Base-by-base conservation (phyloP, 2,329 filamentous ascomycete genomes). In the Penicillium nordicum region DNA sequence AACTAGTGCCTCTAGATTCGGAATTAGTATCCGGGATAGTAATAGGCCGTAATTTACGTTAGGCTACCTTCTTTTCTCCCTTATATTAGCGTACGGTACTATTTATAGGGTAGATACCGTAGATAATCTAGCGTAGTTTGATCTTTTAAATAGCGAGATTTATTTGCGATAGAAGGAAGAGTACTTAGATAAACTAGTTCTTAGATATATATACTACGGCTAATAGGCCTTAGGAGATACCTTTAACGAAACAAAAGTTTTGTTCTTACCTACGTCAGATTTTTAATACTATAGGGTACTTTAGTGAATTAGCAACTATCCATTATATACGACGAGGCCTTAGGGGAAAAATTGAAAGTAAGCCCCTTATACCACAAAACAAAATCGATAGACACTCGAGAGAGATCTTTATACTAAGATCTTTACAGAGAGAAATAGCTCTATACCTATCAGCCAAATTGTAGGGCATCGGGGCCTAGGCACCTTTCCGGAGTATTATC, bases 401-500 rank as follows among this genome's bases (percentile, higher is more conserved):
- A 18, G 18, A 18, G 29, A 23, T 32, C 43, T 16, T 16, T 29
- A 25, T 53, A 44, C 43, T 34, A 40, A 48, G n/a, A 16, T 12
- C 23, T 16, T 30, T 36, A 56, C 18, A 62, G 60, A 30, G 38
- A 57, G 55, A 36, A 30, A 62, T 55, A 32, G 52, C 29, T 62
- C 60, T 50, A 46, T 46, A 51, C 48, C 51, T 38, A 37, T 60
- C 34, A 55, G 47, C 38, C 14, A 36, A n/a, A 10, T n/a, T n/a
- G n/a, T n/a, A n/a, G n/a, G n/a, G n/a, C n/a, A n/a, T n/a, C n/a
- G n/a, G n/a, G n/a, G n/a, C n/a, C n/a, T n/a, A n/a, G n/a, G n/a
- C 38, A 62, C 40, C 14, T 60, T 60, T 43, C 53, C 50, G n/a
- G 45, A 51, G 47, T 29, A 63, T 38, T 63, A 63, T 32, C 36